phyloP scores from a whole-genome alignment of 257 asterid species.

The Ilex asprella region DNA sequence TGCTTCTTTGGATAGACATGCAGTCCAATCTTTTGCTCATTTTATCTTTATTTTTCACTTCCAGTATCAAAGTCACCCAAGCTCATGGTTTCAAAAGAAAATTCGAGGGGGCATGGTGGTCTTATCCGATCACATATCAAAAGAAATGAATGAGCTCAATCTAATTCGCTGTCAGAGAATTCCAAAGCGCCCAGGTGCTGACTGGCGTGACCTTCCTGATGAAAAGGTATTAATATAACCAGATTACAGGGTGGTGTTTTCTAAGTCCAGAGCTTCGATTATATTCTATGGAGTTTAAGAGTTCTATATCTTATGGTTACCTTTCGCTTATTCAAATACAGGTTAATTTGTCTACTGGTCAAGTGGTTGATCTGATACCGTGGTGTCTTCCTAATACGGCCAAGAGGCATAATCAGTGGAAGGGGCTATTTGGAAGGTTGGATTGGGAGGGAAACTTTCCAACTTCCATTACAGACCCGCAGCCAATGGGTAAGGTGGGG shows the following conservation, averaged over 20 bases:
- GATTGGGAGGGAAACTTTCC: constrained; percentile 98
- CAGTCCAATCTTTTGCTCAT: too few species aligned
- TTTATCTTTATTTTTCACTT: constrained; percentile 10
- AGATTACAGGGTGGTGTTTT: not conserved
- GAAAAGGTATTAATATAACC: constrained; percentile 54
- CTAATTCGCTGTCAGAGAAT: constrained; percentile 74
- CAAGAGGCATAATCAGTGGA: constrained; percentile 98
- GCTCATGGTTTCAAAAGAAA: constrained; percentile 84
- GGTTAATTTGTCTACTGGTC: constrained; percentile 80
- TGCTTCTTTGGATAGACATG: too few species aligned
- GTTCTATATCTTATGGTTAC: not conserved
- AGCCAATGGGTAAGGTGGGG: constrained; percentile 97
- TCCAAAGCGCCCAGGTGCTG: constrained; percentile 83
- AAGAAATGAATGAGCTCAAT: constrained; percentile 89
- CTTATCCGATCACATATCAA: constrained; percentile 70
- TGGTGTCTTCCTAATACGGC: constrained; percentile 99
- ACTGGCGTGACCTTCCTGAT: constrained; percentile 94
- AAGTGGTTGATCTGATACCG: constrained; percentile 83
- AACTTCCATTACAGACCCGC: constrained; percentile 87
- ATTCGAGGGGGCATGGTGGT: constrained; percentile 54
- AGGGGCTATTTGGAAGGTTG: constrained; percentile 87
- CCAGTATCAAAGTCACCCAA: constrained; percentile 72
- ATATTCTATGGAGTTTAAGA: constrained; percentile 7
- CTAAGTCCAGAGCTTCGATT: constrained; percentile 5
- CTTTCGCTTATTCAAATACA: constrained; percentile 18